Conservation (phyloP, 2,329 filamentous ascomycete genomes). For the Colletotrichum caudatum region DNA sequence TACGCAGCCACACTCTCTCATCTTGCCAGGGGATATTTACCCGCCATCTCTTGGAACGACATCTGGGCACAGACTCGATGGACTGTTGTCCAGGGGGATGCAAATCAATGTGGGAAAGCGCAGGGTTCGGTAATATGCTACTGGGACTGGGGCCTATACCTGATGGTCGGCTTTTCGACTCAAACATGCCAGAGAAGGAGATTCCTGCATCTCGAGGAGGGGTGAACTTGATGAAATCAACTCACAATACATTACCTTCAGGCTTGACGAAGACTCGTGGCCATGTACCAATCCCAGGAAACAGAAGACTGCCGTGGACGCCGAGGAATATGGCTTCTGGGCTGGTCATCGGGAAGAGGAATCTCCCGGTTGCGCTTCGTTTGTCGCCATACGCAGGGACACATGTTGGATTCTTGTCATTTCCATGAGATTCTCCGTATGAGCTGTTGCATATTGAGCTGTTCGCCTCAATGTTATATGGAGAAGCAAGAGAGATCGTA, state of each 20-base stretch:
- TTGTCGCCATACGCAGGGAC: constrained; percentile 12
- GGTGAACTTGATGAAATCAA: background rate
- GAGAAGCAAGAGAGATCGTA: constrained; percentile 3
- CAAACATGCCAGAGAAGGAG: constrained; percentile 10
- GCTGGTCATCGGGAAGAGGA: background rate
- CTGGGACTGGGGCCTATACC: background rate
- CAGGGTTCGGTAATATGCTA: constrained; percentile 19
- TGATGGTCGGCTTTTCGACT: constrained; percentile 27
- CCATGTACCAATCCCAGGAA: constrained; percentile 3
- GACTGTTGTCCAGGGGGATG: constrained; percentile 32
- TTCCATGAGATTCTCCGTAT: background rate
- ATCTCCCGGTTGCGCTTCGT: constrained; percentile 13
- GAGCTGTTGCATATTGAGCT: background rate
- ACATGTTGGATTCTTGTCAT: background rate
- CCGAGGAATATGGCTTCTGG: background rate
- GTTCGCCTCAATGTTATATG: constrained; percentile 27
- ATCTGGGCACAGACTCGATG: constrained; percentile 31
- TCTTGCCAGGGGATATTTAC: constrained; percentile 10
- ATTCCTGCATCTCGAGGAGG: background rate
- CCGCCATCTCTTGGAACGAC: constrained; percentile 13
- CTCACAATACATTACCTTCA: constrained; percentile 13
- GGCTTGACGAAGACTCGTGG: constrained; percentile 20
- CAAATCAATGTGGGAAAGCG: constrained; percentile 4
- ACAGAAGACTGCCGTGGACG: constrained; percentile 18
- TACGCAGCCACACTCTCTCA: background rate